These are phyloP conservation scores for Botryotinia calthae DNA, from an alignment of 2,329 filamentous ascomycete species.

Conservation along the genomic window DNA sequence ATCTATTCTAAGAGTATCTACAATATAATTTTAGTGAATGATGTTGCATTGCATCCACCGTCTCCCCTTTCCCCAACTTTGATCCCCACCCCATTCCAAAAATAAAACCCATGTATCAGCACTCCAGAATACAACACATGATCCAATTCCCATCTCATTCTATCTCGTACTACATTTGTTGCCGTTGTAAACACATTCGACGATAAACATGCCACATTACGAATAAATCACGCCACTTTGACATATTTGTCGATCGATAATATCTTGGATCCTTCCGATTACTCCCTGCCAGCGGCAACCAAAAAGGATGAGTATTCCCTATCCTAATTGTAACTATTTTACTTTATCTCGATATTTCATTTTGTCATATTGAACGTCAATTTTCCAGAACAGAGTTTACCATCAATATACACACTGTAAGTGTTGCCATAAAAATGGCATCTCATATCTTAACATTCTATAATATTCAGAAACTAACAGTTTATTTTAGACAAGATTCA, in stretches of 20 bases:
- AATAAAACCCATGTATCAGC: neutral
- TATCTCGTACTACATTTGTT: neutral
- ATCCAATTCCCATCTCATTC: neutral
- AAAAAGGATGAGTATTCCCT: neutral
- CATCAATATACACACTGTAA: neutral
- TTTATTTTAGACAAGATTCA: neutral
- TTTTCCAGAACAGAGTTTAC: neutral
- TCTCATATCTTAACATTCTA: rapidly evolving
- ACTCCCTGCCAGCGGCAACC: too few species aligned
- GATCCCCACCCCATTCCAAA: neutral
- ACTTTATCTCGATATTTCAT: neutral
- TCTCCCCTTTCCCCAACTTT: neutral
- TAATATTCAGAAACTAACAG: neutral
- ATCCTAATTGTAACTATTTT: neutral
- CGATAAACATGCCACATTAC: slow-evolving; percentile 13
- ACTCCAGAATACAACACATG: neutral
- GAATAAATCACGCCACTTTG: slow-evolving; percentile 18
- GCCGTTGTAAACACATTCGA: neutral
- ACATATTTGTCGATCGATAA: neutral
- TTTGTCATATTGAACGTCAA: neutral
- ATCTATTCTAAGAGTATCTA: neutral
- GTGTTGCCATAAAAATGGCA: too few species aligned
- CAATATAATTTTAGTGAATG: neutral
- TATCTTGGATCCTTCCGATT: neutral
- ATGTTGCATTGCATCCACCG: neutral